These are phyloP conservation scores for Calonectria leucothoes DNA, from an alignment of 2,329 filamentous ascomycete species.

Conservation along the genomic window DNA sequence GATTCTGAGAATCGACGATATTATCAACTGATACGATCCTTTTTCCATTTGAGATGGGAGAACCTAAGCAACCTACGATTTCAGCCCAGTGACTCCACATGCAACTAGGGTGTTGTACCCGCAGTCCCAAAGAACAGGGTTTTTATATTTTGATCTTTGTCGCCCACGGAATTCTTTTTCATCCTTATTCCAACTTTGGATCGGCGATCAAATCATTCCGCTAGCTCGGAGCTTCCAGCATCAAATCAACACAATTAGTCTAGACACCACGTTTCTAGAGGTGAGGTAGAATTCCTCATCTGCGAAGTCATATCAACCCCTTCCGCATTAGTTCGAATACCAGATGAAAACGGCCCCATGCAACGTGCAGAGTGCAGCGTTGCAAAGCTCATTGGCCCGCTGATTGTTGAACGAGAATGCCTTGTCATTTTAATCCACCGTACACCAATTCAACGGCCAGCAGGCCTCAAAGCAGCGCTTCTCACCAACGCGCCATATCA, in stretches of 20 bases:
- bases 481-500: not conserved
- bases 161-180: not conserved
- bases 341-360: not conserved
- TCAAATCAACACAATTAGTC: not conserved
- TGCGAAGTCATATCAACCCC: not conserved
- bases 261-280: not conserved
- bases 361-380: not conserved
- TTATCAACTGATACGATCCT: not conserved
- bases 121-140: too few relatives aligned
- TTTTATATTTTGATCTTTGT: not conserved
- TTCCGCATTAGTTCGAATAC: not conserved
- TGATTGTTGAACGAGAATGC: not conserved
- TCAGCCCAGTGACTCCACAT: not conserved
- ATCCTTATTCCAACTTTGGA: not conserved
- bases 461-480: not conserved
- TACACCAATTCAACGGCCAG: not conserved
- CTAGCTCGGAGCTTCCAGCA: not conserved
- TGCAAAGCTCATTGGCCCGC: not conserved
- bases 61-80: not conserved
- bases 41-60: not conserved
- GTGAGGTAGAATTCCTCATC: not conserved
- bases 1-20: not conserved
- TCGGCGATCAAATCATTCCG: not conserved
- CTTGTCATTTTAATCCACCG: not conserved
- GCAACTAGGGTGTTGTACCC: too few relatives aligned